Evolutionary conservation across 768 basidiomycete genomes (phyloP).

Genomic region (Tephrocybe rancida): DNA sequence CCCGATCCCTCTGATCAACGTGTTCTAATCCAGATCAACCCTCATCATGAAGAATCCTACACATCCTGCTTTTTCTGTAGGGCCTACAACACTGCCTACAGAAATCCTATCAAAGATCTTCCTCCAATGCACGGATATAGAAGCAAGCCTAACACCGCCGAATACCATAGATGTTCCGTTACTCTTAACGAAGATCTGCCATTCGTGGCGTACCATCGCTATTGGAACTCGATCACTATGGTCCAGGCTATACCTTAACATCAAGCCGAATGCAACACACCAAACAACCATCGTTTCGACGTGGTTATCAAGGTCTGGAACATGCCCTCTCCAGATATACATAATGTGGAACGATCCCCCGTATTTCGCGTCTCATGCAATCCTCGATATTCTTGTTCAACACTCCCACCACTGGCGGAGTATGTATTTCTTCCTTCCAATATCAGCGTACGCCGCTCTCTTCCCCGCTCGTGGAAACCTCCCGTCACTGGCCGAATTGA

Average conservation of each 20-base stretch:
- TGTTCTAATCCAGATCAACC: conserved; percentile 6
- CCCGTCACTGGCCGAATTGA: conserved; percentile 20
- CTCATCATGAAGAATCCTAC: conserved; percentile 11
- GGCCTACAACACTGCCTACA: conserved; percentile 27
- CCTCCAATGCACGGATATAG: conserved; percentile 35
- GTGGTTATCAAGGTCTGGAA: conserved; percentile 22
- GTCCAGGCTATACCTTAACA: conserved; percentile 37
- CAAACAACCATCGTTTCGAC: conserved; percentile 20
- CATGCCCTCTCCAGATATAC: conserved; percentile 22
- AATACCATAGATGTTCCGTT: conserved; percentile 41
- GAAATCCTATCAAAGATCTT: conserved; percentile 46
- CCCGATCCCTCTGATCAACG: conserved; percentile 18
- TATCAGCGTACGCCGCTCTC: conserved; percentile 18
- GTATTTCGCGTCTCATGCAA: conserved; percentile 19
- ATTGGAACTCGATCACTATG: conserved; percentile 40
- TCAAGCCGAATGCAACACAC: conserved; percentile 19
- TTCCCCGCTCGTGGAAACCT: conserved; percentile 21
- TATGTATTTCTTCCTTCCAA: conserved; percentile 24
- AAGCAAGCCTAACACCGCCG: conserved; percentile 30
- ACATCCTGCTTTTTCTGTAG: conserved; percentile 10
- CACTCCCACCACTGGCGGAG: conserved; percentile 21
- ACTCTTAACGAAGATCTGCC: conserved; percentile 40
- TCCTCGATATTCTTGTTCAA: conserved; percentile 22
- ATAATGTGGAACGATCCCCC: conserved; percentile 24
- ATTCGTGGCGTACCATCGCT: conserved; percentile 41